A percentile compares a stretch with the other conserved stretches of the same genome.
Conservation (phyloP, 129 eudicot species). For the Tagetes patula region DNA sequence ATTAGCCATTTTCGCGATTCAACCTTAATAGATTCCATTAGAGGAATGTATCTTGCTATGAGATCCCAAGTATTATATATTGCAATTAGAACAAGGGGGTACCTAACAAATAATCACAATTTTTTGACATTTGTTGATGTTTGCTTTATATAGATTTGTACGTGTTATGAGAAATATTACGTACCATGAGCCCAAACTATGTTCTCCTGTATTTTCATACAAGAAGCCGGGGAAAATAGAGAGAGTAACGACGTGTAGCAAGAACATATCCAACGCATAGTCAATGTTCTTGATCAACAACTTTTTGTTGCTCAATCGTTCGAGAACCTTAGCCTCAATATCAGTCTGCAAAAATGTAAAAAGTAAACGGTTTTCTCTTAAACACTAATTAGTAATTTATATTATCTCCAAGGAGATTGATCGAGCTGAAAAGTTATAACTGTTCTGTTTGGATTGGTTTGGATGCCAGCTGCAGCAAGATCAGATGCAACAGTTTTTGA, state of each 20-base stretch:
- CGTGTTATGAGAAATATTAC: neutral
- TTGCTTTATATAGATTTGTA: neutral
- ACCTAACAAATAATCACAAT: conserved; percentile 38
- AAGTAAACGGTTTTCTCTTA: neutral
- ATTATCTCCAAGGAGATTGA: neutral
- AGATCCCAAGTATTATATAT: conserved; percentile 65
- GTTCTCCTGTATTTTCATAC: conserved; percentile 65
- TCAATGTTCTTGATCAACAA: conserved; percentile 54
- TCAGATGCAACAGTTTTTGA: conserved; percentile 72
- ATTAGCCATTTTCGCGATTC: conserved; percentile 52
- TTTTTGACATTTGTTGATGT: too few species aligned
- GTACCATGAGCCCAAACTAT: conserved; percentile 68
- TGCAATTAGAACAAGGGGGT: conserved; percentile 56
- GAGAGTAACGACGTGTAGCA: conserved; percentile 60
- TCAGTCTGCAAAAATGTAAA: conserved; percentile 33
- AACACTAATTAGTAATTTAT: neutral
- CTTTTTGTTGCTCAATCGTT: conserved; percentile 50
- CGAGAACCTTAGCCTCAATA: conserved; percentile 27
- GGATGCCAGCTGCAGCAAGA: conserved; percentile 74
- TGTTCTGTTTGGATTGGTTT: conserved; percentile 24
- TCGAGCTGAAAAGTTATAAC: neutral
- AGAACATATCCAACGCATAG: conserved; percentile 52
- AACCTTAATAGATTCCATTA: conserved; percentile 42
- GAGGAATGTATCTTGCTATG: conserved; percentile 58
- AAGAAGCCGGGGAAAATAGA: conserved; percentile 79